Percentiles rank a stretch among this genome's conserved stretches.
Conservation (phyloP, 1,284 basidiomycete genomes). For the Ganoderma lucidum region DNA sequence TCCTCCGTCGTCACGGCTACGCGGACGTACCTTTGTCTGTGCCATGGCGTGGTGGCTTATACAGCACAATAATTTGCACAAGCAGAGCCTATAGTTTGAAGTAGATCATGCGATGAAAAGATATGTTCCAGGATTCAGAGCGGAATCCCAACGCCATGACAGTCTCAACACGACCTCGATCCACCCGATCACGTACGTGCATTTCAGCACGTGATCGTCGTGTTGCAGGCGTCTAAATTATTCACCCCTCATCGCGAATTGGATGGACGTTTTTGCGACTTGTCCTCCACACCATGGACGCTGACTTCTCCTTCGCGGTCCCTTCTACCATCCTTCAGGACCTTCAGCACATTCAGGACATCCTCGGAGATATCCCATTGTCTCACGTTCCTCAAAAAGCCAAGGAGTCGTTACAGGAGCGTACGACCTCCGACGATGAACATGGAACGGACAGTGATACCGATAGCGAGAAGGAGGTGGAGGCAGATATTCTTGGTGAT, state of each 20-base stretch:
- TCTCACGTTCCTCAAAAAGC: conserved; percentile 18
- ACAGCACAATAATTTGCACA: background rate
- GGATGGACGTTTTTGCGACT: conserved; percentile 10
- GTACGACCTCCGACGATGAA: conserved; percentile 41
- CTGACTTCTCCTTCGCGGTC: conserved; percentile 55
- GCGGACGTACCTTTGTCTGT: background rate
- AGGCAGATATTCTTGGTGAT: conserved; percentile 57
- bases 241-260: background rate
- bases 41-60: background rate
- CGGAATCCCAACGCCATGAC: background rate
- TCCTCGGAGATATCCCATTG: conserved; percentile 53
- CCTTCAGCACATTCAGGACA: conserved; percentile 71
- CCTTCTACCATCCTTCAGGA: conserved; percentile 74
- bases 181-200: background rate
- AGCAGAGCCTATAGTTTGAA: background rate
- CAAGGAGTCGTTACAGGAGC: conserved; percentile 13
- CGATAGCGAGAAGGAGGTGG: conserved; percentile 74
- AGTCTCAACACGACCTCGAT: background rate
- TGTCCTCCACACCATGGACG: conserved; percentile 30
- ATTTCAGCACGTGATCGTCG: conserved; percentile 25
- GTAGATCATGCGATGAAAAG: background rate
- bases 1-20: too few species aligned
- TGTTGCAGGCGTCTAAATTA: conserved; percentile 19
- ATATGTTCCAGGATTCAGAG: background rate
- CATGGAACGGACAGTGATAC: conserved; percentile 39